phyloP scores from a whole-genome alignment of 345 rosid species.

The Balakata baccata region DNA sequence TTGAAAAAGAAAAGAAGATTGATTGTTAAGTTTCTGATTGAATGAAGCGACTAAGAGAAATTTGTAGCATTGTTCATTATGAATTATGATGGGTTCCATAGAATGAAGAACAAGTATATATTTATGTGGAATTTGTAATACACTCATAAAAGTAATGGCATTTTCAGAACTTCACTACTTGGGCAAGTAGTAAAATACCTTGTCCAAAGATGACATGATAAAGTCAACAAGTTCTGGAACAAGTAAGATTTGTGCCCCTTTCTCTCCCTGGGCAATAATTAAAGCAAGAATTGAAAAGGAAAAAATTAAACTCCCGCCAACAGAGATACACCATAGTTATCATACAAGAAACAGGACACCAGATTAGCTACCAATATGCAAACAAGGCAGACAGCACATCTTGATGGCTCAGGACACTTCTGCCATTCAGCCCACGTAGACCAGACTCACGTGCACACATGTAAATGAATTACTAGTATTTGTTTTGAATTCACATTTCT shows the following conservation, averaged over 20 bases:
- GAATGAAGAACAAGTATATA: neutral
- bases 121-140: neutral
- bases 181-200: slow-evolving; percentile 42
- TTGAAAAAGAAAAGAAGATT: neutral
- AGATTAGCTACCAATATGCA: slow-evolving; percentile 3
- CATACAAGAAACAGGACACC: neutral
- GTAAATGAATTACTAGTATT: neutral
- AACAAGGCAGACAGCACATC: neutral
- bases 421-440: neutral
- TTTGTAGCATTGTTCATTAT: neutral
- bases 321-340: neutral
- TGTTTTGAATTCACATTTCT: neutral
- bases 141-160: neutral
- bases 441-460: neutral
- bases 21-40: neutral
- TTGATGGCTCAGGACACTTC: neutral
- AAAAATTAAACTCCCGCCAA: slow-evolving; percentile 6
- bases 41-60: neutral
- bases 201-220: slow-evolving; percentile 67
- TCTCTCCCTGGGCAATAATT: slow-evolving; percentile 56
- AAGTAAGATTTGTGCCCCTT: slow-evolving; percentile 78
- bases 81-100: neutral
- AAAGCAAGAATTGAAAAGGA: slow-evolving; percentile 3
- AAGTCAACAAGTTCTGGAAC: slow-evolving; percentile 86
- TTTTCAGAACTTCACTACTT: neutral